Evolutionary conservation across 2,329 filamentous ascomycete genomes (phyloP).

Genomic region (Drechslerella dactyloides): DNA sequence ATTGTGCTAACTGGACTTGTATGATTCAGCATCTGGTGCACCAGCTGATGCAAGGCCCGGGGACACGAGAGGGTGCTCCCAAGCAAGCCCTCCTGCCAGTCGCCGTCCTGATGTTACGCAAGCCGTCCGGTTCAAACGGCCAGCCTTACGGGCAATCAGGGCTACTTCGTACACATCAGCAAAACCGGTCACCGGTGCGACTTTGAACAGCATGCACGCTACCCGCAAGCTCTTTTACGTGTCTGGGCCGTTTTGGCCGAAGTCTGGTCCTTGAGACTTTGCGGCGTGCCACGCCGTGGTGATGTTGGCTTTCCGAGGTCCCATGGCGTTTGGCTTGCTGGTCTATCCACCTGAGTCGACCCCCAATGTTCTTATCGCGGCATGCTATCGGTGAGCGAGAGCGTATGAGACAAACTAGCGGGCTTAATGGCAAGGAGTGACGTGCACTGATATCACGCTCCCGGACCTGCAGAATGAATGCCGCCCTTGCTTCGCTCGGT

Average conservation of each 20-base stretch:
- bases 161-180: not conserved
- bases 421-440: not conserved
- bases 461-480: not conserved
- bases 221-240: too few species aligned
- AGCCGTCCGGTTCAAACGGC: not conserved
- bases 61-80: too few species aligned
- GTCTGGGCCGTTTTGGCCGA: not conserved
- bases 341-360: constrained; percentile 1
- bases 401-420: not conserved
- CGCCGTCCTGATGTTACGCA: not conserved
- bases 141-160: constrained; percentile 1
- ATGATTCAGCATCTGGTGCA: too few species aligned
- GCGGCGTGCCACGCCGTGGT: not conserved
- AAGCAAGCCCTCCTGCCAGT: not conserved
- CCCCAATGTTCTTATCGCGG: not conserved
- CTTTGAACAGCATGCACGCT: not conserved
- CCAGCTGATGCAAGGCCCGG: too few species aligned
- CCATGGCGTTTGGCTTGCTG: not conserved
- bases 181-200: not conserved
- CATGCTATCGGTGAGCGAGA: not conserved
- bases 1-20: too few species aligned
- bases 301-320: not conserved
- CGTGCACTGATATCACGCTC: not conserved
- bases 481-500: not conserved
- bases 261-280: not conserved